Evolutionary conservation across 1,139 yeast genomes (phyloP).

Genomic region (Yamadazyma oceani): DNA sequence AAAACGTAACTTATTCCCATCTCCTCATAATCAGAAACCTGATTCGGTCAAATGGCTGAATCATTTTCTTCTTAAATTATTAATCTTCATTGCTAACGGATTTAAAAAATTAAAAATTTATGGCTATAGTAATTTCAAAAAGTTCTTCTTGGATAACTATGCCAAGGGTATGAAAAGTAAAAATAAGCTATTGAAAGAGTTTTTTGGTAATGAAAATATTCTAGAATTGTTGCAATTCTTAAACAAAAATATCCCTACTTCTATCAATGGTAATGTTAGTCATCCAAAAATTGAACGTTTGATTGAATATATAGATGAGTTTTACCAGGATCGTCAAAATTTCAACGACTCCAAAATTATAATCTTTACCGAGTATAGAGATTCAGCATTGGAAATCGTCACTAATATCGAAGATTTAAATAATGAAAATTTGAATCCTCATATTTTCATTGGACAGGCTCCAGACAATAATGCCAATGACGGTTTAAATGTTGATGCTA

Average conservation of each 20-base stretch:
- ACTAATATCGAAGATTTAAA: conserved; percentile 50
- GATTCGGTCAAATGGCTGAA: conserved; percentile 75
- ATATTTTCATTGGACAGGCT: conserved; percentile 87
- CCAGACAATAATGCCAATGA: conserved; percentile 35
- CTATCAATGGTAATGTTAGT: conserved; percentile 48
- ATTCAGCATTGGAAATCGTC: conserved; percentile 85
- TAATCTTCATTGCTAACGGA: conserved; percentile 77
- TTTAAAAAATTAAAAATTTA: conserved; percentile 69
- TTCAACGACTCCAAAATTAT: conserved; percentile 66
- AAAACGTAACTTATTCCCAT: conserved; percentile 53
- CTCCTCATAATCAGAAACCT: conserved; percentile 34
- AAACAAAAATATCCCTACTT: conserved; percentile 43
- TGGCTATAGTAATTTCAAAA: conserved; percentile 77
- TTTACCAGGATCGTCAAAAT: conserved; percentile 41
- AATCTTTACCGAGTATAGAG: conserved; percentile 83
- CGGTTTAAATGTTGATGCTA: conserved; percentile 11
- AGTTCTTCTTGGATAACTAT: conserved; percentile 60
- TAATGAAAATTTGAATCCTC: conserved; percentile 55
- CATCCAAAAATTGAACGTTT: conserved; percentile 76
- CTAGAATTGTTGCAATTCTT: conserved; percentile 23
- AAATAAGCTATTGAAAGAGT: conserved; percentile 60
- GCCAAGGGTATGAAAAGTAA: conserved; percentile 49
- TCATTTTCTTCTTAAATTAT: conserved; percentile 56
- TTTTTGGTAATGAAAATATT: conserved; percentile 55
- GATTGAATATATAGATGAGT: conserved; percentile 55